Conservation (phyloP, 352 stramenopile genomes). For the Pythium dissotocum region DNA sequence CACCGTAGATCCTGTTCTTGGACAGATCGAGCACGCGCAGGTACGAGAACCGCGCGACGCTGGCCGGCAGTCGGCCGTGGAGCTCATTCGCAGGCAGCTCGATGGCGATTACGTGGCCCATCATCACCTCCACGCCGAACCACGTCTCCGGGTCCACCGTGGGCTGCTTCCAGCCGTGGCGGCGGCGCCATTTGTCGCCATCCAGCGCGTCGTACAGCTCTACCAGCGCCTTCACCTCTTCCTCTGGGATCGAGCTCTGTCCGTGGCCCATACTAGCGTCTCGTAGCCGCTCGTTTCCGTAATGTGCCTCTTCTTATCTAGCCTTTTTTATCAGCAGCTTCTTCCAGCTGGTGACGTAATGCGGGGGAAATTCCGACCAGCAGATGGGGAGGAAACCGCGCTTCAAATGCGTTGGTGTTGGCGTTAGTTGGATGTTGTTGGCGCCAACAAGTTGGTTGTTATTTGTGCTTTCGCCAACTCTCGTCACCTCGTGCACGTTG, state of each 20-base stretch:
- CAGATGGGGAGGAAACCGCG: not conserved
- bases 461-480: conserved; percentile 1
- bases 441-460: conserved; percentile 2
- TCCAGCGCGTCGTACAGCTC: conserved; percentile 72
- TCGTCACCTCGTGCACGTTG: not conserved
- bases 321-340: not conserved
- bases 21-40: conserved; percentile 78
- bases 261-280: conserved; percentile 63
- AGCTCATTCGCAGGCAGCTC: conserved; percentile 75
- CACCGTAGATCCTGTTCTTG: conserved; percentile 74
- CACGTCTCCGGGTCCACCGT: conserved; percentile 74
- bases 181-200: conserved; percentile 69
- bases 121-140: conserved; percentile 73
- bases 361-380: not conserved
- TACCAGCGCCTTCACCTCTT: conserved; percentile 65
- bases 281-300: not conserved
- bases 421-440: not conserved
- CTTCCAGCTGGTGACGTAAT: conserved; percentile 1
- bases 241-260: conserved; percentile 73
- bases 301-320: not conserved
- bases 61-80: conserved; percentile 32
- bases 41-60: conserved; percentile 58
- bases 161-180: conserved; percentile 75
- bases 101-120: conserved; percentile 75
- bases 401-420: not conserved